Percentiles rank a stretch among this genome's conserved stretches.
phyloP scores from a whole-genome alignment of 2,329 filamentous ascomycete species.

The Penicillium sp. region DNA sequence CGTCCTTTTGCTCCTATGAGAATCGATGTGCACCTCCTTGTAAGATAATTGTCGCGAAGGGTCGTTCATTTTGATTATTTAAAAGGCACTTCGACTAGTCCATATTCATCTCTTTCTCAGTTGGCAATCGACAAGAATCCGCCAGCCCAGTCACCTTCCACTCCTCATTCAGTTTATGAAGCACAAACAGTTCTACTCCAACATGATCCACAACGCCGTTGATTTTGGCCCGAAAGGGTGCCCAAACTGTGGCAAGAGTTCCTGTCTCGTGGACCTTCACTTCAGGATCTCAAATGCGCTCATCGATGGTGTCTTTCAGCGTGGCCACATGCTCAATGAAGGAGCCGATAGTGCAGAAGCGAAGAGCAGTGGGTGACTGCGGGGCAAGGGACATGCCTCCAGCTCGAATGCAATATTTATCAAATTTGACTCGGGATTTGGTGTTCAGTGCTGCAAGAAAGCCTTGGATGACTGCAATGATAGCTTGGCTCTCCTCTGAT shows the following conservation, averaged over 20 bases:
- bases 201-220: constrained; percentile 40
- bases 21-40: background rate
- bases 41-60: background rate
- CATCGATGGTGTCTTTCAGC: constrained; percentile 35
- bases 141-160: constrained; percentile 42
- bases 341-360: constrained; percentile 40
- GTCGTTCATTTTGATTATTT: background rate
- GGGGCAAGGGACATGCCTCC: constrained; percentile 40
- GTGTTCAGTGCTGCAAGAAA: constrained; percentile 35
- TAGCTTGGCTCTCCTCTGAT: constrained; percentile 23
- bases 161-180: constrained; percentile 36
- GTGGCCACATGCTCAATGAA: constrained; percentile 37
- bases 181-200: constrained; percentile 38
- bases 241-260: constrained; percentile 38
- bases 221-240: constrained; percentile 38
- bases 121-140: constrained; percentile 38
- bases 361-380: constrained; percentile 31
- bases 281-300: constrained; percentile 39
- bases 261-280: constrained; percentile 34
- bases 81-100: background rate
- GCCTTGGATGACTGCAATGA: constrained; percentile 32
- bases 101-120: constrained; percentile 31
- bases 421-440: constrained; percentile 36
- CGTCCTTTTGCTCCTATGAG: background rate
- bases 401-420: constrained; percentile 37